Evolutionary conservation across 2,329 filamentous ascomycete genomes (phyloP).

Genomic region (Sphaerulina vaccinii): DNA sequence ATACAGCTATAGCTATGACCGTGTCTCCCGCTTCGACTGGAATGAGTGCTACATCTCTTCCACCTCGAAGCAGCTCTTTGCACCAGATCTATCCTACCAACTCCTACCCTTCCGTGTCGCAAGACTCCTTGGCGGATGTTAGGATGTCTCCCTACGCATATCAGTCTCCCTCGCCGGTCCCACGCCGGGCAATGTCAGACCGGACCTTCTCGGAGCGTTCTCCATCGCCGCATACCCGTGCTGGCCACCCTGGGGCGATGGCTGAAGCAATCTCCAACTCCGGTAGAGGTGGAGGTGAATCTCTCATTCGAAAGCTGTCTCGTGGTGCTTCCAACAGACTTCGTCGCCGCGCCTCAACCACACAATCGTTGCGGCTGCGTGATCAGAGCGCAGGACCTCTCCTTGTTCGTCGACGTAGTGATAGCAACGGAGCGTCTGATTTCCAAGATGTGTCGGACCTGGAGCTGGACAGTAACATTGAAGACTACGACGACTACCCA

Average conservation of each 20-base stretch:
- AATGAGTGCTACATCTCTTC: conserved; percentile 17
- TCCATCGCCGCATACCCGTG: conserved; percentile 50
- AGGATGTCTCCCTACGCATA: conserved; percentile 29
- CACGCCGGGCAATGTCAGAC: conserved; percentile 29
- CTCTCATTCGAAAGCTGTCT: conserved; percentile 81
- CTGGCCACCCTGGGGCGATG: conserved; percentile 57
- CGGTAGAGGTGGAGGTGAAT: conserved; percentile 57
- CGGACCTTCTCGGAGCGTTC: conserved; percentile 47
- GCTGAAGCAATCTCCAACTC: conserved; percentile 56
- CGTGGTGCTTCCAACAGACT: conserved; percentile 72
- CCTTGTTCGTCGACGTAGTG: conserved; percentile 81
- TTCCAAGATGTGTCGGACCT: conserved; percentile 51
- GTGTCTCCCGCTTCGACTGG: conserved; percentile 18
- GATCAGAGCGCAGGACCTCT: conserved; percentile 88
- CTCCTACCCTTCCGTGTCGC: conserved; percentile 22
- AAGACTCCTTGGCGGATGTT: conserved; percentile 27
- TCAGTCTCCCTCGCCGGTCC: conserved; percentile 25
- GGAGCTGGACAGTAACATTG: conserved; percentile 56
- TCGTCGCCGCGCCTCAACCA: conserved; percentile 74
- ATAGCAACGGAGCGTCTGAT: conserved; percentile 71
- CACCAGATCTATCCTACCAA: conserved; percentile 30
- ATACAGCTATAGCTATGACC: conserved; percentile 18
- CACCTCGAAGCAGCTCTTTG: conserved; percentile 41
- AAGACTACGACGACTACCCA: conserved; percentile 41
- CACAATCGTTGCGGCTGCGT: conserved; percentile 67